Base-by-base conservation (phyloP, 306 rosid genomes). In the Vicia sativa region DNA sequence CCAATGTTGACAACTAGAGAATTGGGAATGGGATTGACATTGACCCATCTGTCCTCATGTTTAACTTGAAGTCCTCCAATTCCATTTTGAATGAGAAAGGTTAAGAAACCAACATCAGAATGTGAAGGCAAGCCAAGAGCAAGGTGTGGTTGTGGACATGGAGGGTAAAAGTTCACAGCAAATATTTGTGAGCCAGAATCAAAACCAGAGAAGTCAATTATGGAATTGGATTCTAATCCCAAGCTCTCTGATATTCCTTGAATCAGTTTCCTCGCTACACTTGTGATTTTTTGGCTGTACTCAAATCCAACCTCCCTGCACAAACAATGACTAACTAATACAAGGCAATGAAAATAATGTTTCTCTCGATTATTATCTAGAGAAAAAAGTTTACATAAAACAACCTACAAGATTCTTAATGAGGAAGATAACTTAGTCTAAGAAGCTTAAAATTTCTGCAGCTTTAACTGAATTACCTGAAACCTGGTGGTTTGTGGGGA, bases 71-170 rank as follows among this genome's bases (percentile, higher is more conserved):
- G 89, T 9, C 96, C 96, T 54, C 74, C 79, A 16, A 89, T 58
- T 16, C 81, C 91, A 72, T 89, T 89, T 5, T 86, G 83, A 0
- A 28, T 62, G 25, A 86, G 78, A 0, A 84, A 58, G 45, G 96
- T 84, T 5, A 86, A 11, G 9, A 84, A 66, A 65, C 81, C 87
- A 5, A 76, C 81, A 58, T 89, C 96, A 0, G 88, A 80, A 73
- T 89, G 91, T 11, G 89, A 71, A 1, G 89, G 91, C 79, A 89
- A 0, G 0, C 96, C 96, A 41, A 81, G 18, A 66, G 89, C 89
- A 52, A 80, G 79, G 19, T 82, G 81, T 14, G 95, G 95, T 59
- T 86, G 81, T 7, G 91, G 91, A 66, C 91, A 89, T 0, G 91
- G 84, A 13, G 96, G 96, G 73, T 84, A 89, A 1, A 78, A 15